Evolutionary conservation across 345 rosid species (phyloP).

Genomic region (Pugionium dolabratum): DNA sequence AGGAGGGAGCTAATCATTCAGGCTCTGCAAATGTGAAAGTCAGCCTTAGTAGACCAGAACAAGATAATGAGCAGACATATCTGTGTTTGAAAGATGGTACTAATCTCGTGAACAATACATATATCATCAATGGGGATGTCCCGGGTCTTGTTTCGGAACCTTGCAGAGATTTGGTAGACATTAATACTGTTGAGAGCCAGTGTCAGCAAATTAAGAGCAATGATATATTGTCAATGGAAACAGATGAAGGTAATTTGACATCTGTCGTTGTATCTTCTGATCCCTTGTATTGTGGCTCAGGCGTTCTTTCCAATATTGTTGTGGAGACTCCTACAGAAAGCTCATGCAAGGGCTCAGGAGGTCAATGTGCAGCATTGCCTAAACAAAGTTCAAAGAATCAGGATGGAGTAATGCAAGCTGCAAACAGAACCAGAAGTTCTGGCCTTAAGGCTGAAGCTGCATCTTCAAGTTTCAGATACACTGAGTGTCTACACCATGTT

Average conservation of each 20-base stretch:
- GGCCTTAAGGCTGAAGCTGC: conserved; percentile 41
- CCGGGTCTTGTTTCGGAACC: conserved; percentile 30
- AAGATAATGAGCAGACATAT: conserved; percentile 33
- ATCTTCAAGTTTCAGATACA: conserved; percentile 40
- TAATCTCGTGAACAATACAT: conserved; percentile 39
- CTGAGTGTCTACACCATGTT: conserved; percentile 43
- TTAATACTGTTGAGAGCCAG: conserved; percentile 32
- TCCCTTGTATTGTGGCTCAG: conserved; percentile 35
- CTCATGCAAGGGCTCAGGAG: conserved; percentile 33
- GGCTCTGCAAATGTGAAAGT: conserved; percentile 39
- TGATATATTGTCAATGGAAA: conserved; percentile 34
- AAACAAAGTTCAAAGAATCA: conserved; percentile 37
- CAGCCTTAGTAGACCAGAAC: conserved; percentile 43
- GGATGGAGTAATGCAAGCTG: conserved; percentile 43
- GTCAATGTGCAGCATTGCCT: conserved; percentile 27
- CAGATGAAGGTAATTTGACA: conserved; percentile 37
- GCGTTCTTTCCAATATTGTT: conserved; percentile 37
- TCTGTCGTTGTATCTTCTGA: conserved; percentile 43
- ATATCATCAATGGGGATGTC: conserved; percentile 24
- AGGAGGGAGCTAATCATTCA: conserved; percentile 37
- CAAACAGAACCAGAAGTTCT: conserved; percentile 31
- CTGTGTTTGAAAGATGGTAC: conserved; percentile 39
- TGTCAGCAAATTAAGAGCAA: conserved; percentile 41
- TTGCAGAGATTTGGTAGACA: conserved; percentile 34
- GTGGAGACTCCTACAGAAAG: conserved; percentile 37